These are phyloP conservation scores for Cadophora sp. DNA, from an alignment of 2,329 filamentous ascomycete genomes.

Conservation along the genomic window DNA sequence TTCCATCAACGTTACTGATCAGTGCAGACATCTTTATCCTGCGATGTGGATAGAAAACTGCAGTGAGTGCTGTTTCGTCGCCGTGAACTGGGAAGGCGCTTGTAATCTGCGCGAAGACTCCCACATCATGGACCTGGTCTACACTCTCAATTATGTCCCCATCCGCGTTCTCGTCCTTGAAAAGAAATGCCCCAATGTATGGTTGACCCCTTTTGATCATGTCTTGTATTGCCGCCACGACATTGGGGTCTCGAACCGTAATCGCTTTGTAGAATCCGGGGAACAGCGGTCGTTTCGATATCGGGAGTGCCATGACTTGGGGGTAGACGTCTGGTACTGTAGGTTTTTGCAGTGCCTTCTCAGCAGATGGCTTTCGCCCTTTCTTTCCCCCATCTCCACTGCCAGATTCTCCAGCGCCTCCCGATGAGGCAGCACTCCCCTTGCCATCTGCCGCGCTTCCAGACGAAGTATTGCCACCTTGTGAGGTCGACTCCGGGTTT, in stretches of 20 bases:
- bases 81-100: constrained; percentile 92
- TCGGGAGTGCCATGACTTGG: constrained; percentile 96
- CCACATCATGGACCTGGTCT: constrained; percentile 93
- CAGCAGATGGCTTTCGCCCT: constrained; percentile 70
- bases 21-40: constrained; percentile 89
- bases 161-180: constrained; percentile 95
- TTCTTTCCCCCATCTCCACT: constrained; percentile 70
- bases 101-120: constrained; percentile 97
- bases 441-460: constrained; percentile 39
- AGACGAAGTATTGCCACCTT: constrained; percentile 39
- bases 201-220: constrained; percentile 97
- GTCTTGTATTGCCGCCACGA: constrained; percentile 90
- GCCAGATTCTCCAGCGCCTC: constrained; percentile 41
- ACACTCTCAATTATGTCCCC: constrained; percentile 90
- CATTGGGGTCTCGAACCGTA: constrained; percentile 91
- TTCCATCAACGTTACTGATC: constrained; percentile 64
- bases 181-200: constrained; percentile 94
- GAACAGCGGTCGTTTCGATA: constrained; percentile 91
- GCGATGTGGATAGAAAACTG: constrained; percentile 94
- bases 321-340: constrained; percentile 94
- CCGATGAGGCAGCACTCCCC: constrained; percentile 39
- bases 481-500: constrained; percentile 36
- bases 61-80: constrained; percentile 84
- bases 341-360: constrained; percentile 83
- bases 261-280: constrained; percentile 99